phyloP scores from a whole-genome alignment of 805 yeast genomes.

The Wickerhamomyces rabaulensis region DNA sequence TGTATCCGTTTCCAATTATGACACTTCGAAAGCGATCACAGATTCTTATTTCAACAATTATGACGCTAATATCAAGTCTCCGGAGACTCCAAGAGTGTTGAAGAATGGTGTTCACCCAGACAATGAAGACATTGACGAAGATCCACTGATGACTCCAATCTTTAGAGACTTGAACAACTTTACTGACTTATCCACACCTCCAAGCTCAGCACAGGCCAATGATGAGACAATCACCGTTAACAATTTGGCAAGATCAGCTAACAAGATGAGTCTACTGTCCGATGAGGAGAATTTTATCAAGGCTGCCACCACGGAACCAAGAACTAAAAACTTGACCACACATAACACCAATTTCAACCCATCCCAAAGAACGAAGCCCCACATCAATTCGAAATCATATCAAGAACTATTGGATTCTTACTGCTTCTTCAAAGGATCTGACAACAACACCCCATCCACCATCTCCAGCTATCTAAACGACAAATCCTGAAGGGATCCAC shows the following conservation, averaged over 20 bases:
- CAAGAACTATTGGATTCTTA: constrained; percentile 53
- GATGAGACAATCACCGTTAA: background rate
- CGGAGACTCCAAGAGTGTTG: constrained; percentile 23
- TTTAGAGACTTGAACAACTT: constrained; percentile 8
- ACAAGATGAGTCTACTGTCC: background rate
- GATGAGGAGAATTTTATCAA: background rate
- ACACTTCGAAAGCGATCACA: background rate
- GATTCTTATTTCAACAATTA: constrained; percentile 17
- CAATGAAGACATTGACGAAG: constrained; percentile 2
- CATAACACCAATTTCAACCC: background rate
- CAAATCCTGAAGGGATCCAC: background rate
- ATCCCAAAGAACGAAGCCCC: constrained; percentile 23
- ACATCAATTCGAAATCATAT: constrained; percentile 46
- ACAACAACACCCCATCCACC: constrained; percentile 2
- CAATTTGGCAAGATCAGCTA: background rate
- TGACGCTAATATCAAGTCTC: constrained; percentile 18
- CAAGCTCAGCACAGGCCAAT: background rate
- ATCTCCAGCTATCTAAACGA: constrained; percentile 3
- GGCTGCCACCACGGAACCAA: background rate
- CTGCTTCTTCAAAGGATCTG: constrained; percentile 46
- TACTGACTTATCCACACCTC: background rate
- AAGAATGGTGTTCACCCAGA: constrained; percentile 5
- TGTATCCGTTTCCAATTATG: background rate
- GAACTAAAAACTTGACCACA: background rate
- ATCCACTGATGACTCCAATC: constrained; percentile 8